Base-by-base conservation (phyloP, 176 grass and related monocot species). In the Saccharum officinarum region DNA sequence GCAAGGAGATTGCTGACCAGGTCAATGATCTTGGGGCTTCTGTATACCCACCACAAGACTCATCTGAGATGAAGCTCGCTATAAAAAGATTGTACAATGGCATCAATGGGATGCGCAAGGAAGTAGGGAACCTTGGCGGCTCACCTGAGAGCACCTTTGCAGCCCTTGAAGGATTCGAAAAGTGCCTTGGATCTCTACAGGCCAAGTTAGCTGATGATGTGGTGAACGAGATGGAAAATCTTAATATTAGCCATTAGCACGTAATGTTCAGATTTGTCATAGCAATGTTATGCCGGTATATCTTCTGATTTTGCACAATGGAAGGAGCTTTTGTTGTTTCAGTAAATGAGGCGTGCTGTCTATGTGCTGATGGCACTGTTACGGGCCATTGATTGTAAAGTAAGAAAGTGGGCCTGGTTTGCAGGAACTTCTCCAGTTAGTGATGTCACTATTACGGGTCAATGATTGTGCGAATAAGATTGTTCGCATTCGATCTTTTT, bases 11-110 rank as follows among this genome's bases (percentile, higher is more conserved):
- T 77, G 88, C 90, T 0, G 90, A 86, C 75, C 85, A 94, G 69
- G 78, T 89, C 73, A 99, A 96, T 39, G 90, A 99, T 76, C 80
- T 99, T 13, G 97, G 94, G 74, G 94, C 94, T 9, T 92, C 86
- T 8, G 92, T 89, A 2, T 97, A 99, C 44, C 84, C 97, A 45
- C 94, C 94, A 38, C 97, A 96, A 77, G 94, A 99, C 69, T 28
- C 65, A 0, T 80, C 77, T 49, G 84, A 99, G 31, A 97, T 99
- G 93, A 88, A 87, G 67, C 80, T 75, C 2, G 81, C 63, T 36
- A 33, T 89, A 38, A 84, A 84, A 66, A 80, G 69, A 73, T 47
- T 97, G 8, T 77, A 72, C 18, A 11, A 25, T 42, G 61, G 72
- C 69, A 66, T 91, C 67, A 39, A 49, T 17, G 76, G 59, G 22